A percentile compares a stretch with the other conserved stretches of the same genome.
These are phyloP conservation scores for Argentina anserina DNA, from an alignment of 306 rosid species.

Conservation along the genomic window DNA sequence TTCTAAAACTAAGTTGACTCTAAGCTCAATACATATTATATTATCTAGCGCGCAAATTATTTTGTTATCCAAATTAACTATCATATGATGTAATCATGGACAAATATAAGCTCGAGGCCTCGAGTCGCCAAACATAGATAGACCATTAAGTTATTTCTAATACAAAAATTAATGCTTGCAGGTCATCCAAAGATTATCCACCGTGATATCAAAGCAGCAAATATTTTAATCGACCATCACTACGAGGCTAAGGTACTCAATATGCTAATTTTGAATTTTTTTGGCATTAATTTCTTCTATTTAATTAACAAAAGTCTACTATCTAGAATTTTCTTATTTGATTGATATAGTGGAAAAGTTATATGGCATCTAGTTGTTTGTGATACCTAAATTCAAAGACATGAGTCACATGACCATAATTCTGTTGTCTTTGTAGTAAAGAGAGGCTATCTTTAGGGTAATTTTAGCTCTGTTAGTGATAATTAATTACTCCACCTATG, in stretches of 20 bases:
- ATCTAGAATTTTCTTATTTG: not conserved
- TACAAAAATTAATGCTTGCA: slow-evolving; percentile 16
- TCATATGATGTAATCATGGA: not conserved
- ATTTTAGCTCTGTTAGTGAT: no score
- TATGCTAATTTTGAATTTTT: no score
- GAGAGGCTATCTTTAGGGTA: no score
- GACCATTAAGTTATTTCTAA: not conserved
- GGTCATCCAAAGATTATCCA: slow-evolving; percentile 97
- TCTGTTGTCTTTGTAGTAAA: no score
- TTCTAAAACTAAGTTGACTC: not conserved
- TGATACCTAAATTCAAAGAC: no score
- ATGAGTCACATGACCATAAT: no score
- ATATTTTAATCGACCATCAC: slow-evolving; percentile 69
- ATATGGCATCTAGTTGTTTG: no score
- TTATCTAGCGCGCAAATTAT: not conserved
- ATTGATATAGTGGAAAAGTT: no score
- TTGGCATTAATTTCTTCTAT: no score
- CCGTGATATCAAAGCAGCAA: slow-evolving; percentile 77
- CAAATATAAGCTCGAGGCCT: not conserved
- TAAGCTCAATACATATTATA: not conserved
- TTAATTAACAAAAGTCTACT: not conserved
- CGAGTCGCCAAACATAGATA: not conserved
- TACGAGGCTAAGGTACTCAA: slow-evolving; percentile 71
- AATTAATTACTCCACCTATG: no score
- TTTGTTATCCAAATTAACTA: not conserved